Evolutionary conservation across 768 basidiomycete genomes (phyloP).

Genomic region (Saitozyma sp.): DNA sequence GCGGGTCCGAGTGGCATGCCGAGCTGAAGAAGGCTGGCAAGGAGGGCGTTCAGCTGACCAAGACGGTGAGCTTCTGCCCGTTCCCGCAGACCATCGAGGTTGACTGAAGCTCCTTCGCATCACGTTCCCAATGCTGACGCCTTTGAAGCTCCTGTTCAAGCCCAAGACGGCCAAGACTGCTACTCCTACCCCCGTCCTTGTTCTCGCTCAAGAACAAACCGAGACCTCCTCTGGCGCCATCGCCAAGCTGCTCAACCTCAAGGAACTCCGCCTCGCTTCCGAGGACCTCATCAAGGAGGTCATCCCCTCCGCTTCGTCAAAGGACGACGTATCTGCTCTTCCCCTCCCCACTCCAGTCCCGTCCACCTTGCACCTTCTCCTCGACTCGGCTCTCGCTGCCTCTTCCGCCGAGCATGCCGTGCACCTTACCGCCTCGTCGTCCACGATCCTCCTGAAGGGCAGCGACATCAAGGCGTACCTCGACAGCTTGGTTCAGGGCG

Average conservation of each 20-base stretch:
- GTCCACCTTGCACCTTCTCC: constrained; percentile 65
- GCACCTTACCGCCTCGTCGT: constrained; percentile 66
- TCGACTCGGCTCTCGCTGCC: constrained; percentile 76
- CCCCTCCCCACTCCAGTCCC: constrained; percentile 68
- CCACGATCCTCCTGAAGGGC: constrained; percentile 77
- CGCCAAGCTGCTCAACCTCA: constrained; percentile 67
- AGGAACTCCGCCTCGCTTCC: constrained; percentile 80
- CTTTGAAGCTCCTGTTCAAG: constrained; percentile 76
- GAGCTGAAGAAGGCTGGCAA: constrained; percentile 58
- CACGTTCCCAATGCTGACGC: neutral
- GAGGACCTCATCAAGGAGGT: constrained; percentile 84
- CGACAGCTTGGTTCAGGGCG: constrained; percentile 60
- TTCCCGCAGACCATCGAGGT: neutral
- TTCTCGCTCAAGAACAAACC: constrained; percentile 80
- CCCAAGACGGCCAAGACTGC: constrained; percentile 92
- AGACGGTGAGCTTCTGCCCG: constrained; percentile 39
- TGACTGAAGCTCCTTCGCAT: neutral
- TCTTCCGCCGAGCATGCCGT: constrained; percentile 70
- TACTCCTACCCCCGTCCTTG: constrained; percentile 77
- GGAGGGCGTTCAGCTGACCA: constrained; percentile 34
- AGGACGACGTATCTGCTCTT: constrained; percentile 85
- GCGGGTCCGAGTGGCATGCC: constrained; percentile 75
- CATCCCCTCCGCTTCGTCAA: constrained; percentile 67
- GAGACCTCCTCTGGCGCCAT: constrained; percentile 75
- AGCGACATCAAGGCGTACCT: constrained; percentile 72